A percentile compares a stretch with the other conserved stretches of the same genome.
Conservation (phyloP, 2,329 filamentous ascomycete species). For the Phialophora expanda region DNA sequence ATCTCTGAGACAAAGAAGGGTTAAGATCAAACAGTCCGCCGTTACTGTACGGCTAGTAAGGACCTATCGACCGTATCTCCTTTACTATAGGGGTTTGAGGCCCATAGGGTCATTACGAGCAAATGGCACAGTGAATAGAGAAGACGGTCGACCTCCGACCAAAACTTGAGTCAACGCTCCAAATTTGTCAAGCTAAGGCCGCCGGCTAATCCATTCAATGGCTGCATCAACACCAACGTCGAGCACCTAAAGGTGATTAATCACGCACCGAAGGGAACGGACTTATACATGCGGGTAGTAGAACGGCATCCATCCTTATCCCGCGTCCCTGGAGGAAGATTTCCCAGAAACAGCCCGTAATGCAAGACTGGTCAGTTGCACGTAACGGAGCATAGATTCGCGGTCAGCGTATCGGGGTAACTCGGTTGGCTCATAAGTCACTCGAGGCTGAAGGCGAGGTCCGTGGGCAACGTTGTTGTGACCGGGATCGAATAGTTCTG, state of each 20-base stretch:
- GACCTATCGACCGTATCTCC: too few species aligned
- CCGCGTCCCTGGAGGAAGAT: neutral
- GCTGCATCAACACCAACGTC: neutral
- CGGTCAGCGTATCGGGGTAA: neutral
- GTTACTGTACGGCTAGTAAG: too few species aligned
- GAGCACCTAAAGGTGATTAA: neutral
- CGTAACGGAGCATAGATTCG: slow-evolving; percentile 2
- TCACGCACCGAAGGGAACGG: neutral
- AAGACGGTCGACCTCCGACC: neutral
- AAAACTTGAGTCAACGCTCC: neutral
- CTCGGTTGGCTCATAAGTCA: slow-evolving; percentile 9
- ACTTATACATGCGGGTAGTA: neutral
- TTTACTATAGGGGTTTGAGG: too few species aligned
- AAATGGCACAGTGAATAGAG: neutral
- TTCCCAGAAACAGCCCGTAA: neutral
- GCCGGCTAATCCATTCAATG: neutral
- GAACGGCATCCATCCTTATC: neutral
- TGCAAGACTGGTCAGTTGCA: neutral
- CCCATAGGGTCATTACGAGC: neutral
- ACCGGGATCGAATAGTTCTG: slow-evolving; percentile 12
- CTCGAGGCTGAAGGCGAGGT: slow-evolving; percentile 11
- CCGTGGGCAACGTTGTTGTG: slow-evolving; percentile 14
- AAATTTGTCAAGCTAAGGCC: neutral
- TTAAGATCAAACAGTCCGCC: too few species aligned
- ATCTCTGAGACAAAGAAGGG: too few species aligned